These are phyloP conservation scores for Nemania abortiva DNA, from an alignment of 2,329 filamentous ascomycete genomes.

Conservation along the genomic window DNA sequence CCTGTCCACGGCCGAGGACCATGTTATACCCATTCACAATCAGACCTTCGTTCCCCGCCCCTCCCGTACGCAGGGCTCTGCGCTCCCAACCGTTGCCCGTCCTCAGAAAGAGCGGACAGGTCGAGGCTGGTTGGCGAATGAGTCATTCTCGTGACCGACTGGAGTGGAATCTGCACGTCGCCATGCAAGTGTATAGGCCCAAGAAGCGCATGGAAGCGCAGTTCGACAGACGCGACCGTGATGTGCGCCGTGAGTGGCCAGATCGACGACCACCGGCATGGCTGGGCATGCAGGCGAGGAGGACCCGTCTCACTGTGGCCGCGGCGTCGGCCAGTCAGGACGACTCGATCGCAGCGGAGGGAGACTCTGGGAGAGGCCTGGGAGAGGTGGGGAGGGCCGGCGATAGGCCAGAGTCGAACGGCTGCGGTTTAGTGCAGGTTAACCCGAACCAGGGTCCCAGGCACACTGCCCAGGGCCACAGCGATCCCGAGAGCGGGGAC, in stretches of 20 bases:
- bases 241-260: slow-evolving; percentile 50
- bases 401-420: neutral
- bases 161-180: slow-evolving; percentile 45
- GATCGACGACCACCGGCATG: slow-evolving; percentile 43
- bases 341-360: slow-evolving; percentile 45
- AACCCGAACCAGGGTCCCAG: slow-evolving; percentile 10
- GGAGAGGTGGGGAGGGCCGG: slow-evolving; percentile 32
- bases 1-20: slow-evolving; percentile 44
- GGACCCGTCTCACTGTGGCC: slow-evolving; percentile 48
- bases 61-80: slow-evolving; percentile 37
- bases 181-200: slow-evolving; percentile 46
- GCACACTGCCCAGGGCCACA: neutral
- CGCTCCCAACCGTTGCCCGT: slow-evolving; percentile 40
- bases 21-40: slow-evolving; percentile 50
- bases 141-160: slow-evolving; percentile 46
- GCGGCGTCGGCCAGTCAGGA: slow-evolving; percentile 48
- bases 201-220: slow-evolving; percentile 43
- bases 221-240: slow-evolving; percentile 51
- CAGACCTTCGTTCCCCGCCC: slow-evolving; percentile 37
- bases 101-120: slow-evolving; percentile 47
- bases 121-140: slow-evolving; percentile 51
- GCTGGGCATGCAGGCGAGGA: slow-evolving; percentile 44
- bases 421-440: slow-evolving; percentile 1
- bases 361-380: slow-evolving; percentile 3
- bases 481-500: slow-evolving; percentile 26